Evolutionary conservation across 23 red algal species (phyloP).

Genomic region (Pyropia yezoensis): DNA sequence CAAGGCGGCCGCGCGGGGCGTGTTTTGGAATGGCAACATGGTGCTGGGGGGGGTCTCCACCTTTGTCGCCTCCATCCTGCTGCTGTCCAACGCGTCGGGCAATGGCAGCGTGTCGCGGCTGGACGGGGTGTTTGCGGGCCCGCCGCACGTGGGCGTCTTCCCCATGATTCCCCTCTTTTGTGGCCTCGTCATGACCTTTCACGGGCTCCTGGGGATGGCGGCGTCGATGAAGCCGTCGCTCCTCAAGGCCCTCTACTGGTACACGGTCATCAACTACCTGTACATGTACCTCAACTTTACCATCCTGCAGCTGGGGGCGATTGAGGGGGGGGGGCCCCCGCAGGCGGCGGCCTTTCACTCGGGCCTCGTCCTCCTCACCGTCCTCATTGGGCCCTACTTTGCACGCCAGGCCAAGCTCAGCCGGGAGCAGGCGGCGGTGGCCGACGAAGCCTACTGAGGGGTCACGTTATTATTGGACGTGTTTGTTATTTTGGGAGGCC

Average conservation of each 20-base stretch:
- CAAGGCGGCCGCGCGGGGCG: slow-evolving; percentile 15
- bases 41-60: slow-evolving; percentile 40
- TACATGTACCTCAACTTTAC: slow-evolving; percentile 41
- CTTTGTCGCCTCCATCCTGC: slow-evolving; percentile 17
- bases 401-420: slow-evolving; percentile 5
- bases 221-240: slow-evolving; percentile 1
- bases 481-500: too few relatives aligned
- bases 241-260: slow-evolving; percentile 15
- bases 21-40: slow-evolving; percentile 55
- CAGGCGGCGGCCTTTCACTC: slow-evolving; percentile 26
- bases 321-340: background rate
- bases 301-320: slow-evolving; percentile 27
- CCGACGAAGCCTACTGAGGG: too few relatives aligned
- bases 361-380: slow-evolving; percentile 36
- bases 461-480: too few relatives aligned
- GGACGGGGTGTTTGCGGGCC: background rate
- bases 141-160: slow-evolving; percentile 34
- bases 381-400: slow-evolving; percentile 45
- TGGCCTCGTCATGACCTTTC: slow-evolving; percentile 34
- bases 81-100: slow-evolving; percentile 15
- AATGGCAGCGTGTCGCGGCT: slow-evolving; percentile 12
- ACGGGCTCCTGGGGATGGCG: slow-evolving; percentile 8
- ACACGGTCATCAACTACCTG: slow-evolving; percentile 23
- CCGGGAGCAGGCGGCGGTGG: too few relatives aligned
- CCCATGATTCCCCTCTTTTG: slow-evolving; percentile 29